Conservation (phyloP, 768 basidiomycete species). For the Lactarius tabidus region DNA sequence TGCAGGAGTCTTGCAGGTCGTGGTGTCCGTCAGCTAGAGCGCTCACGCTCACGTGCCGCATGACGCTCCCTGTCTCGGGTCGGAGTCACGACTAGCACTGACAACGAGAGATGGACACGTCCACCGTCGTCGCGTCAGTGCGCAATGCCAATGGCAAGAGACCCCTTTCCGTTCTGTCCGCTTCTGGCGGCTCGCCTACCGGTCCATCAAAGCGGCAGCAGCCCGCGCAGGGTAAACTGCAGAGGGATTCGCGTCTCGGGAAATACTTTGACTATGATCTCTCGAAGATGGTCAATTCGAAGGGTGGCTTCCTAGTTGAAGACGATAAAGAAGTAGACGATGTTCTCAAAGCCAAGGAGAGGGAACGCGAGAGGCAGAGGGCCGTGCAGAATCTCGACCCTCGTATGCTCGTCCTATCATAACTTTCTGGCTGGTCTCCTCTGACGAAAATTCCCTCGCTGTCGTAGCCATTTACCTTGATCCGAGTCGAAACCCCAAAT, state of each 20-base stretch:
- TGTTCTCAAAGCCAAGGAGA: slow-evolving; percentile 69
- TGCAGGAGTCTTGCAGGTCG: too few species aligned
- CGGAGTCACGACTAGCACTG: too few species aligned
- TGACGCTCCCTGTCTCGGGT: too few species aligned
- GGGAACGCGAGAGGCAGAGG: slow-evolving; percentile 74
- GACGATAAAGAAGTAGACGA: slow-evolving; percentile 82
- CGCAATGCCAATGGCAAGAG: slow-evolving; percentile 73
- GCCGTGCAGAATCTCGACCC: slow-evolving; percentile 72
- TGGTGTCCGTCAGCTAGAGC: too few species aligned
- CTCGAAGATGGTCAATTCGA: slow-evolving; percentile 94
- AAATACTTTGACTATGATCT: slow-evolving; percentile 97
- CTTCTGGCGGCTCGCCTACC: slow-evolving; percentile 57
- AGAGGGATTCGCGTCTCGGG: slow-evolving; percentile 75
- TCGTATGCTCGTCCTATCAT: slow-evolving; percentile 42
- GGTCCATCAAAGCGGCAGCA: slow-evolving; percentile 35
- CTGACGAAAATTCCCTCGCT: background rate
- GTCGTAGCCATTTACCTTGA: slow-evolving; percentile 74
- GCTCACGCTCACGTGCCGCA: too few species aligned
- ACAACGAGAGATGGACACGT: slow-evolving; percentile 63
- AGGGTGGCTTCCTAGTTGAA: slow-evolving; percentile 92
- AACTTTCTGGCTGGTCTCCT: background rate
- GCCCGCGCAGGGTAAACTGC: slow-evolving; percentile 45
- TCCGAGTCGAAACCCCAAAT: slow-evolving; percentile 70
- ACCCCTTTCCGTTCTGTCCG: slow-evolving; percentile 54
- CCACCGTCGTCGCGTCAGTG: slow-evolving; percentile 40